Percentiles rank a stretch among this genome's conserved stretches.
These are phyloP conservation scores for Sapria himalayana DNA, from an alignment of 345 rosid genomes.

Conservation along the genomic window DNA sequence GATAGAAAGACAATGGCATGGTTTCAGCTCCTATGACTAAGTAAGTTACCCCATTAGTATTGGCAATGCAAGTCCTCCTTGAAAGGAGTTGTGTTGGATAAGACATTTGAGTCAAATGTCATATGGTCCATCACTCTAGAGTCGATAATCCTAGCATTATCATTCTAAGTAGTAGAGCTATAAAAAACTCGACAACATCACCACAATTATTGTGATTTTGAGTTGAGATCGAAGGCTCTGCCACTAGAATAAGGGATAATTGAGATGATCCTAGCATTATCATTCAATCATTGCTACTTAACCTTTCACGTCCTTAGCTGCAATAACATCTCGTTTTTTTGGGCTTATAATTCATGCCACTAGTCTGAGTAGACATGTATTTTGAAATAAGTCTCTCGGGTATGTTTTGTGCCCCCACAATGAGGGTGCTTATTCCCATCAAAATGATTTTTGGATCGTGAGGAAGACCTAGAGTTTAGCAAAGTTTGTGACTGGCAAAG, in stretches of 20 bases:
- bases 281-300: not conserved
- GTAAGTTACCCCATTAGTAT: not conserved
- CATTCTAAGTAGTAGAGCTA: not conserved
- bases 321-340: not conserved
- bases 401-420: not conserved
- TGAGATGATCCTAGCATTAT: not conserved
- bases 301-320: not conserved
- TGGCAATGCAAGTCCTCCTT: not conserved
- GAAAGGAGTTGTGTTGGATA: rapidly evolving
- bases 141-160: not conserved
- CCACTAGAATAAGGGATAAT: not conserved
- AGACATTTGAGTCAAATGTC: not conserved
- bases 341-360: not conserved
- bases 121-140: not conserved
- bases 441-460: not conserved
- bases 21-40: not conserved
- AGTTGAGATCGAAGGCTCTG: not conserved
- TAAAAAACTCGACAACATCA: not conserved
- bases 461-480: too few relatives aligned
- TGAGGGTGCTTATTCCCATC: not conserved
- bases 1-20: not conserved
- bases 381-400: not conserved
- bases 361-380: not conserved
- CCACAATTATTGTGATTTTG: not conserved
- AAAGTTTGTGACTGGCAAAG: not conserved